Evolutionary conservation across 371 early-diverging fungal species (phyloP), one percentile per base, ranked within the genome.

Genomic region (Racocetra persica): DNA sequence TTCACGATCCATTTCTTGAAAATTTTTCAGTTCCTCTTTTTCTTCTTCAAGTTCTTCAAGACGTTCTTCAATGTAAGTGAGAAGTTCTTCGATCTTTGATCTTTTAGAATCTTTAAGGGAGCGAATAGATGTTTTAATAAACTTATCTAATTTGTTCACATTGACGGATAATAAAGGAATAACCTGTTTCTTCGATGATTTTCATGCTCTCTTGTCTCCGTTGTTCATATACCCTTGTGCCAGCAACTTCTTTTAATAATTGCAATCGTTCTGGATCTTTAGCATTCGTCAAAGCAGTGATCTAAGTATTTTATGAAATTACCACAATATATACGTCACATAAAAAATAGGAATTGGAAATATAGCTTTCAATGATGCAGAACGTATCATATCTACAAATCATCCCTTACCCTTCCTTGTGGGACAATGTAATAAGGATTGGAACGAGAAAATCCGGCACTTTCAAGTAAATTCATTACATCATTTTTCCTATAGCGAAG

Each of bases 391-490:
- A 20, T 10, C 18, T 20, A 51, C 32, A n/a, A 36, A 24, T 62
- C 6, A 55, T 24, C 13, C 81, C 90, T 63, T 88, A 99, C 95
- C 74, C 98, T 89, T 57, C 99, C 99, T 89, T 99, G 99, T n/a
- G 98, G 98, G 6, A 99, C 99, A 85, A 99, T 98, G 82, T 98
- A 99, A 86, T 99, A 99, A 14, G 99, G 99, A 83, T 99, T 99
- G 20, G 98, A 96, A 45, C 95, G 89, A n/a, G 98, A 96, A 80
- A 99, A 97, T 1, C 99, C 99, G 24, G 99, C 98, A 85, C 94
- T 95, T 85, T 99, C 99, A 24, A 99, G 90, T 80, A 99, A 86
- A 82, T 94, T 98, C 89, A 92, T 90, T 16, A 99, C 95, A 82
- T 99, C 99, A 41, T 92, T 81, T 87, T 95, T 97, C 66, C 95